Base-by-base conservation (phyloP, 2,329 filamentous ascomycete genomes). In the Grosmannia huntii region DNA sequence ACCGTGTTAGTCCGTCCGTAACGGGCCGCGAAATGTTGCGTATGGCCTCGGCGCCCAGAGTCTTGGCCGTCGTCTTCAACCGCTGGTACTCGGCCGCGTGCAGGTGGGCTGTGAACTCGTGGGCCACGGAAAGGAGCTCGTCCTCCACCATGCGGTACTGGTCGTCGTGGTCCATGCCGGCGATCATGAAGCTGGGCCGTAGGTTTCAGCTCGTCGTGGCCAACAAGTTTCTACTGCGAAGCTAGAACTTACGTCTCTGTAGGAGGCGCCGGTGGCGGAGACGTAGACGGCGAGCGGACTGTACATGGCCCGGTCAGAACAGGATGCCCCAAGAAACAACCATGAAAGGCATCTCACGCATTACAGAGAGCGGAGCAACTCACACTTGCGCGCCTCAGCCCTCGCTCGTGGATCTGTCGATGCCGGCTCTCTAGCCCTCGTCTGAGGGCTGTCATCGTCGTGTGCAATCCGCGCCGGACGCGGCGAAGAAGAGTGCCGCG, bases 101-200 rank as follows among this genome's bases (percentile, higher is more conserved):
- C 1, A 92, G 77, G 68, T 90, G 87, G 5, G 79, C 78, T 0
- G 88, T 92, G 69, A 89, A 92, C 3, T 75, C 72, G 56, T 82
- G 80, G 0, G 88, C 88, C 0, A 83, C 80, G 19, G 78, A 72
- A 23, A 86, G 72, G 62, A 94, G 82, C 64, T 92, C 88, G 65
- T 94, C 89, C 69, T 92, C 89, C 0, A 94, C 89, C 86, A 92
- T 91, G 65, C 87, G 84, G 69, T 82, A 92, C 57, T 72, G 73
- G 66, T 91, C 87, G 68, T 94, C 89, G n/a, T 77, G 70, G 4
- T 79, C 74, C n/a, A 79, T 69, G 3, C 83, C 84, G 53, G 82
- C 76, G 2, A 75, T 72, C 86, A 92, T 90, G 67, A 76, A 76
- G 33, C 81, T 84, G 57, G 11, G 3, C 2, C 10, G 23, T 23